Evolutionary conservation across 2,329 filamentous ascomycete species (phyloP).

Genomic region (Bipolaris victoriae): DNA sequence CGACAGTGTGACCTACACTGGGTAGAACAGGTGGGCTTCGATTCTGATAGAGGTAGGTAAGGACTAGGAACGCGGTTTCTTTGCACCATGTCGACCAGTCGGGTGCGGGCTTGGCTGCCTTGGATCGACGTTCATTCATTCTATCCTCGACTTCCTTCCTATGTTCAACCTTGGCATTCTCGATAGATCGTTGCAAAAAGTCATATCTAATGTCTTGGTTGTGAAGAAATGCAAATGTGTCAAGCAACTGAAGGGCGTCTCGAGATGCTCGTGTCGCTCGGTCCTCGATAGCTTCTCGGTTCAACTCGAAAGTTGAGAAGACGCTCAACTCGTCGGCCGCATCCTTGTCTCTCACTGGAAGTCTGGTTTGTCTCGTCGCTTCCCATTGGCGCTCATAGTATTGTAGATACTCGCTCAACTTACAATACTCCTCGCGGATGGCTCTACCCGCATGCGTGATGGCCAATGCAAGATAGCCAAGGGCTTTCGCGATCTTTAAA

Average conservation of each 20-base stretch:
- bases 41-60: slow-evolving; percentile 3
- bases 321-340: slow-evolving; percentile 6
- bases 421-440: slow-evolving; percentile 27
- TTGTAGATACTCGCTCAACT: slow-evolving; percentile 23
- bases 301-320: slow-evolving; percentile 5
- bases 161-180: not conserved
- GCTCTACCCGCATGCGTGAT: slow-evolving; percentile 30
- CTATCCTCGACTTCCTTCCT: not conserved
- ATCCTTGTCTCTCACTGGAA: slow-evolving; percentile 3
- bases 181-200: not conserved
- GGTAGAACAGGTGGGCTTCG: slow-evolving; percentile 3
- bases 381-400: slow-evolving; percentile 23
- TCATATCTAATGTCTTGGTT: slow-evolving; percentile 6
- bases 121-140: not conserved
- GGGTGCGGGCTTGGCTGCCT: not conserved
- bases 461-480: slow-evolving; percentile 35
- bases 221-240: slow-evolving; percentile 9
- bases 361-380: slow-evolving; percentile 1
- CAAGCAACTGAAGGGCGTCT: slow-evolving; percentile 5
- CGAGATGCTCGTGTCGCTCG: slow-evolving; percentile 1
- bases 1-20: not conserved
- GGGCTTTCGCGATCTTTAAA: not conserved
- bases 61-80: slow-evolving; percentile 1
- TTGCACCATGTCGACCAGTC: slow-evolving; percentile 6
- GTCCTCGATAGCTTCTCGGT: slow-evolving; percentile 2